Base-by-base conservation (phyloP, 2,329 filamentous ascomycete genomes). In the Pyricularia pennisetigena region DNA sequence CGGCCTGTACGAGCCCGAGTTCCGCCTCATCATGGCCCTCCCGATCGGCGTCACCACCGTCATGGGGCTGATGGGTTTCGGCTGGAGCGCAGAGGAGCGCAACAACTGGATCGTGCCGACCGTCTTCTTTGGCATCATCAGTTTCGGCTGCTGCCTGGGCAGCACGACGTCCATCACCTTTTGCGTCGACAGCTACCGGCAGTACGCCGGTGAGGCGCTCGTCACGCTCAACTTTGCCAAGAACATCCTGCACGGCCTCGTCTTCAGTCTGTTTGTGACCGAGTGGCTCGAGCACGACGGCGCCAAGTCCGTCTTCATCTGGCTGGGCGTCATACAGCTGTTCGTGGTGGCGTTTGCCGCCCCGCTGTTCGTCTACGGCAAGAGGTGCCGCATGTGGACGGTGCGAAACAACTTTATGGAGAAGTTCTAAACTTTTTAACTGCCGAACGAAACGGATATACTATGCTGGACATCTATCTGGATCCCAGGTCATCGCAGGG, bases 141-240 rank as follows among this genome's bases (percentile, higher is more conserved):
- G 92, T 0, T 97, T 98, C 75, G 94, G 94, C 0, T 97, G 94
- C 79, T 91, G 90, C 3, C 82, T 98, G 1, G 94, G 93, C 0
- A 93, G 90, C 32, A 97, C 94, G 0, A 98, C 94, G 0, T 85
- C 92, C 23, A 97, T 98, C 74, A 97, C 94, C 0, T 98, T 97
- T 74, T 93, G 91, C 68, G 93, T 98, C 8, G 94, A 98, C 79
- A 93, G 90, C 71, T 97, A 98, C 78, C 85, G 94, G 14, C 90
- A 96, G 74, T 97, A 97, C 77, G 94, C 94, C 0, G 94, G 93
- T 23, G 94, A 98, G 78, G 94, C 94, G 2, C 83, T 98, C 54
- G 94, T 98, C 20, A 97, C 94, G 24, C 82, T 98, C 72, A 98
- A 97, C 75, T 95, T 97, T 75, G 88, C 88, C 79, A 98, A 98